Evolutionary conservation across 208 protist genomes (phyloP).

Genomic region (Leishmania tropica): DNA sequence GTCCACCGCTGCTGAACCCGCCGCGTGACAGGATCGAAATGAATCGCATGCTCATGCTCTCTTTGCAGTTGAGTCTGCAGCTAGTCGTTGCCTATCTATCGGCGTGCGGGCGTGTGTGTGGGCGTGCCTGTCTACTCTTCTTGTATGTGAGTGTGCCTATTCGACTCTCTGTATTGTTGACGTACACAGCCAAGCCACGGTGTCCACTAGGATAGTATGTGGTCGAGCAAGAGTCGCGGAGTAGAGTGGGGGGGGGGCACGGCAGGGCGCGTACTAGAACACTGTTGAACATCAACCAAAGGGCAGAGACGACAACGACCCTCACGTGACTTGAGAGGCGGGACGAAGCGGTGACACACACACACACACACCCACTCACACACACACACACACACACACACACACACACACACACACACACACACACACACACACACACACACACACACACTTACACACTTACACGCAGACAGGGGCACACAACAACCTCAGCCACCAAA

Average conservation of each 20-base stretch:
- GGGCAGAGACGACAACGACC: neutral
- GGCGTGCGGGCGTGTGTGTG: neutral
- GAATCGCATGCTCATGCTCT: neutral
- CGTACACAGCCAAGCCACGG: neutral
- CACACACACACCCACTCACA: neutral
- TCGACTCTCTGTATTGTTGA: neutral
- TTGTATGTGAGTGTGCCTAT: neutral
- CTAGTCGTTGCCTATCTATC: too few relatives aligned
- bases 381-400: neutral
- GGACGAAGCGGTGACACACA: neutral
- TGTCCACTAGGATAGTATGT: neutral
- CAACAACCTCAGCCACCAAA: neutral
- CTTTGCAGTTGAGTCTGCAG: neutral
- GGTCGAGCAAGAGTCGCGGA: neutral
- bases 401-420: neutral
- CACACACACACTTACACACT: neutral
- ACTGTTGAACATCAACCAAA: neutral
- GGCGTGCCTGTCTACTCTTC: neutral
- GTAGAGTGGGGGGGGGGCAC: neutral
- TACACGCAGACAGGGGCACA: neutral
- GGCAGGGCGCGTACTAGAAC: neutral
- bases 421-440: neutral
- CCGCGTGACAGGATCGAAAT: slow-evolving; percentile 5
- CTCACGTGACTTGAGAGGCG: neutral
- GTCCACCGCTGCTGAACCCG: neutral